Evolutionary conservation across 495 filamentous ascomycete species (phyloP).

Genomic region (Immersiella caudata): DNA sequence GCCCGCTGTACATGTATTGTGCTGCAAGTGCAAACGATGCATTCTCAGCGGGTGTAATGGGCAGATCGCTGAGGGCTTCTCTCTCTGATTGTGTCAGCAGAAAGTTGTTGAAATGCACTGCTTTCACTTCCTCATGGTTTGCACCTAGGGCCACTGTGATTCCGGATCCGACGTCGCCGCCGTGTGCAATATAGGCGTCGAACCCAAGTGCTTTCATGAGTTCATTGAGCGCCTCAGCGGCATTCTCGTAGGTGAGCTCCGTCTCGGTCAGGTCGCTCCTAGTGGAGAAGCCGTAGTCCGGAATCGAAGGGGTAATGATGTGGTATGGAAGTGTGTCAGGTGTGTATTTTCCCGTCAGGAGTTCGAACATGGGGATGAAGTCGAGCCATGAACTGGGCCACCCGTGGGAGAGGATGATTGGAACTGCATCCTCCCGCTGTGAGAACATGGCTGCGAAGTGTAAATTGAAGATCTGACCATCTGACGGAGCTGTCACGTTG

Average conservation of each 20-base stretch:
- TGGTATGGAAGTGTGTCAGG: slow-evolving; percentile 64
- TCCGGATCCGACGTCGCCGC: slow-evolving; percentile 66
- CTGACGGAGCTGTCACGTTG: slow-evolving; percentile 47
- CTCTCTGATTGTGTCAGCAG: slow-evolving; percentile 22
- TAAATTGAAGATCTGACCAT: slow-evolving; percentile 46
- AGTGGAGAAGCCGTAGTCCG: slow-evolving; percentile 64
- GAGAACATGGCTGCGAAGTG: slow-evolving; percentile 70
- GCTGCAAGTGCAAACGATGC: slow-evolving; percentile 1
- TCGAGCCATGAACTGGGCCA: slow-evolving; percentile 59
- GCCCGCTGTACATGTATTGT: slow-evolving; percentile 18
- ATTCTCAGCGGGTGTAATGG: slow-evolving; percentile 25
- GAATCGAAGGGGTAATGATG: slow-evolving; percentile 65
- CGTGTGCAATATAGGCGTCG: slow-evolving; percentile 62
- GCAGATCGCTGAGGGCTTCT: slow-evolving; percentile 19
- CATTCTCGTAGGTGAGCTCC: slow-evolving; percentile 48
- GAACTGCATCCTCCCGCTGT: slow-evolving; percentile 59
- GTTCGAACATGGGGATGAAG: slow-evolving; percentile 48
- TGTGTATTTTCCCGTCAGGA: slow-evolving; percentile 55
- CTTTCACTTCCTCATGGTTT: slow-evolving; percentile 43
- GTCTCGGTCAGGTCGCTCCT: slow-evolving; percentile 48
- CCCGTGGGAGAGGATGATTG: slow-evolving; percentile 56
- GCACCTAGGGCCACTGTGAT: slow-evolving; percentile 49
- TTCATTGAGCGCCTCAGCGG: slow-evolving; percentile 55
- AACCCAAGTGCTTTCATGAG: slow-evolving; percentile 66
- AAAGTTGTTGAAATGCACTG: slow-evolving; percentile 43